A percentile compares a stretch with the other conserved stretches of the same genome.
Conservation (phyloP, 2,329 filamentous ascomycete genomes). For the Botryotinia globosa region DNA sequence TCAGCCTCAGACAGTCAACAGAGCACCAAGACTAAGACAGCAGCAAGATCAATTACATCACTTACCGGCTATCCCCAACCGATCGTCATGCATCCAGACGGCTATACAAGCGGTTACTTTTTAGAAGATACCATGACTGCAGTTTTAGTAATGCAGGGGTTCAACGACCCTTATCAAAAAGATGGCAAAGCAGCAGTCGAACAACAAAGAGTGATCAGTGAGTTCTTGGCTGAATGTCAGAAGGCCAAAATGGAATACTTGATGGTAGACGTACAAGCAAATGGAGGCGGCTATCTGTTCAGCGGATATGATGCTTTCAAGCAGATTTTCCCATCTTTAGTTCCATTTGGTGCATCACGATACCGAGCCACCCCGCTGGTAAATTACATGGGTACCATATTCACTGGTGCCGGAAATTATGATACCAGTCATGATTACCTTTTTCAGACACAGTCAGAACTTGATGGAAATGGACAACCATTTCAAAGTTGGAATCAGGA, state of each 20-base stretch:
- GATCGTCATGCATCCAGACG: conserved; percentile 22
- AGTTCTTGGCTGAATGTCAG: conserved; percentile 15
- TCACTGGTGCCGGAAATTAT: conserved; percentile 8
- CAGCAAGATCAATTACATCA: conserved; percentile 7
- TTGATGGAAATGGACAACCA: conserved; percentile 23
- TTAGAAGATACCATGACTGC: conserved; percentile 26
- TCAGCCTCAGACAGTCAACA: neutral
- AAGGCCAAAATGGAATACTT: conserved; percentile 16
- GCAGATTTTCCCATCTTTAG: conserved; percentile 36
- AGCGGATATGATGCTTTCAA: conserved; percentile 50
- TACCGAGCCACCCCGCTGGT: conserved; percentile 21
- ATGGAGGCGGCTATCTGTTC: conserved; percentile 54
- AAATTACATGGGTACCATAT: conserved; percentile 18
- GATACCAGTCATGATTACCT: neutral
- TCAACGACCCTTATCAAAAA: conserved; percentile 28
- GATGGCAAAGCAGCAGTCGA: neutral
- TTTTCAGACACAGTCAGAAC: conserved; percentile 1
- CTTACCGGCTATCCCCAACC: conserved; percentile 24
- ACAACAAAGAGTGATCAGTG: conserved; percentile 15
- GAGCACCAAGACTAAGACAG: neutral
- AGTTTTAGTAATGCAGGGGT: conserved; percentile 26
- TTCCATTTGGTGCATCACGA: conserved; percentile 43
- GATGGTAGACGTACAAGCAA: conserved; percentile 54
- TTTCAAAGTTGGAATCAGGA: conserved; percentile 25
- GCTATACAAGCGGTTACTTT: conserved; percentile 29